Percentiles rank a stretch among this genome's conserved stretches.
Evolutionary conservation across 305 asterid genomes (phyloP).

Genomic region (Andrographis paniculata): DNA sequence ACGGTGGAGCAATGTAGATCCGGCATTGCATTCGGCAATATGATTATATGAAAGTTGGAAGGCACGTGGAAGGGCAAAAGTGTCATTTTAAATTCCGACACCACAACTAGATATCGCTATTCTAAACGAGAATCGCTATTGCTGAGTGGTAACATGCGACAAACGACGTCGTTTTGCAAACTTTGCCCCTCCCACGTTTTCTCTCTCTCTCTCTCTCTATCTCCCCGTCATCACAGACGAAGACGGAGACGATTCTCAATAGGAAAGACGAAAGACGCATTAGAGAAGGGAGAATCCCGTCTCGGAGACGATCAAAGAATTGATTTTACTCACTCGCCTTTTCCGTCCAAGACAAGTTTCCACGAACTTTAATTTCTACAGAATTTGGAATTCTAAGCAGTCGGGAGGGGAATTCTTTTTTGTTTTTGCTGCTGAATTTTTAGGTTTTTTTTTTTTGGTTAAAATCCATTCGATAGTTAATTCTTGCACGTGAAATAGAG

Average conservation of each 20-base stretch:
- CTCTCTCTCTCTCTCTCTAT: neutral
- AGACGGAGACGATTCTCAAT: too few species aligned
- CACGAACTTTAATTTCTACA: neutral
- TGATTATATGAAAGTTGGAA: neutral
- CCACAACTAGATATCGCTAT: neutral
- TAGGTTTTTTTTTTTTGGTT: neutral
- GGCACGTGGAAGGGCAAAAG: neutral
- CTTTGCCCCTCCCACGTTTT: neutral
- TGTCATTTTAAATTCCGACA: neutral
- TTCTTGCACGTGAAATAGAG: conserved; percentile 12
- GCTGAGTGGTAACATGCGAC: neutral
- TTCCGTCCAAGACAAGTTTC: conserved; percentile 5
- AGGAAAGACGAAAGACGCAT: too few species aligned
- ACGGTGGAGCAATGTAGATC: too few species aligned
- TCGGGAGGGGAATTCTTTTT: conserved; percentile 1
- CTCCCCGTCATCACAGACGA: neutral
- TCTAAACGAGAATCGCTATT: neutral
- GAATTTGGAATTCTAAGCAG: conserved; percentile 5
- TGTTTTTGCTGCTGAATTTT: neutral
- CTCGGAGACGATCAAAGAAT: conserved; percentile 5
- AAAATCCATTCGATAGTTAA: conserved; percentile 3
- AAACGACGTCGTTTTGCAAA: neutral
- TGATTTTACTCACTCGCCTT: neutral
- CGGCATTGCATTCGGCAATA: too few species aligned
- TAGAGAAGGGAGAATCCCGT: conserved; percentile 15